Conservation (phyloP, 768 basidiomycete genomes). For the Hebeloma cylindrosporum region DNA sequence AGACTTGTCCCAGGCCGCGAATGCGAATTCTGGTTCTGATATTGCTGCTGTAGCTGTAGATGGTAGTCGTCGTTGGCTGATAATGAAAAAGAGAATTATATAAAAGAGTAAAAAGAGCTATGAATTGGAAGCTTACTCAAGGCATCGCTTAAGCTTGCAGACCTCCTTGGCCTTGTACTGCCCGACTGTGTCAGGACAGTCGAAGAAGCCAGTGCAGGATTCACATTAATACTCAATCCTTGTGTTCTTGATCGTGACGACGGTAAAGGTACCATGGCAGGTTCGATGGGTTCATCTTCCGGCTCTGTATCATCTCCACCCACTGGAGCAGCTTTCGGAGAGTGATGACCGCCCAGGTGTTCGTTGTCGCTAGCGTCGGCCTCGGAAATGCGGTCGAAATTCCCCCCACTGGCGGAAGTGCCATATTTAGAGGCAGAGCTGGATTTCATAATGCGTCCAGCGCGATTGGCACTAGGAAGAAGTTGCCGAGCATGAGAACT, state of each 20-base stretch:
- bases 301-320: slow-evolving; percentile 35
- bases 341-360: slow-evolving; percentile 28
- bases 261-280: slow-evolving; percentile 25
- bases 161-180: slow-evolving; percentile 62
- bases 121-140: slow-evolving; percentile 36
- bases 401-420: slow-evolving; percentile 20
- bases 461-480: slow-evolving; percentile 43
- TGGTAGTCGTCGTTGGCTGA: slow-evolving; percentile 41
- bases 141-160: slow-evolving; percentile 77
- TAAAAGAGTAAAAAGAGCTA: slow-evolving; percentile 3
- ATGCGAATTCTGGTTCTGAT: slow-evolving; percentile 29
- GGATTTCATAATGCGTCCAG: slow-evolving; percentile 51
- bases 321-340: slow-evolving; percentile 15
- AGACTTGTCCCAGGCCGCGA: slow-evolving; percentile 39
- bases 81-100: slow-evolving; percentile 13
- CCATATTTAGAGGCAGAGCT: slow-evolving; percentile 30
- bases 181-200: slow-evolving; percentile 39
- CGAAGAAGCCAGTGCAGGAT: slow-evolving; percentile 21
- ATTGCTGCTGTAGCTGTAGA: slow-evolving; percentile 37
- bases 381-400: slow-evolving; percentile 52
- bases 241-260: slow-evolving; percentile 22
- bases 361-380: slow-evolving; percentile 39
- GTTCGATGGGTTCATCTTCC: slow-evolving; percentile 33
- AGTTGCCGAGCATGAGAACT: slow-evolving; percentile 40
- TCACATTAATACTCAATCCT: slow-evolving; percentile 20